Percentiles rank a stretch among this genome's conserved stretches.
Evolutionary conservation across 805 yeast genomes (phyloP).

Genomic region (Suhomyces tanzawaensis): DNA sequence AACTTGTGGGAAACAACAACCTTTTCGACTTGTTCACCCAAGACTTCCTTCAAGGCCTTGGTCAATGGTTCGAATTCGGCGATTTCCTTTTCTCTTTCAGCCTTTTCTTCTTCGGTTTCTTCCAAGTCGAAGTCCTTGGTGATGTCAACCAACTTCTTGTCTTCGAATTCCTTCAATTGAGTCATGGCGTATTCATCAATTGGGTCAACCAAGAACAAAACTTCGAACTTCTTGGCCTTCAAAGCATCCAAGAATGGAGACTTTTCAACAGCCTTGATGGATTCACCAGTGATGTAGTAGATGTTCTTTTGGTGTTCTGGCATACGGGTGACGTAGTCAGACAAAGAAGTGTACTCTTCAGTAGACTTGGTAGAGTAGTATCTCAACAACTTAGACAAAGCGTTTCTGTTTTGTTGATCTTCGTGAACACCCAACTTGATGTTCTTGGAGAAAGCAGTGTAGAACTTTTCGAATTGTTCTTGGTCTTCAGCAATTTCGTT

Average conservation of each 20-base stretch:
- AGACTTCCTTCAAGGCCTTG: conserved; percentile 91
- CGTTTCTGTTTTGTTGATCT: conserved; percentile 95
- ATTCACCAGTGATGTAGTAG: conserved; percentile 99
- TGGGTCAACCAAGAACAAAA: conserved; percentile 96
- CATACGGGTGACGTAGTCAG: conserved; percentile 99
- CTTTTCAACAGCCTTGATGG: conserved; percentile 94
- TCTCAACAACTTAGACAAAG: conserved; percentile 94
- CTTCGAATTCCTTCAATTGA: conserved; percentile 98
- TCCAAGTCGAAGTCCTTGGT: conserved; percentile 98
- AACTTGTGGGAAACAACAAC: conserved; percentile 97
- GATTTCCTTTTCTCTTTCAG: conserved; percentile 86
- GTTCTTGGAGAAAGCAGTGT: conserved; percentile 97
- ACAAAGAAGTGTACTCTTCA: conserved; percentile 90
- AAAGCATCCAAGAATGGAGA: conserved; percentile 99
- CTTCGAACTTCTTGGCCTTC: conserved; percentile 98
- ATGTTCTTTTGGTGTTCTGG: conserved; percentile 99
- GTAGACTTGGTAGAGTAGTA: conserved; percentile 93
- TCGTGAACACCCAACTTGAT: conserved; percentile 98
- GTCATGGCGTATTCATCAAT: conserved; percentile 99
- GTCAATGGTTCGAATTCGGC: conserved; percentile 92
- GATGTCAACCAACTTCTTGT: conserved; percentile 97
- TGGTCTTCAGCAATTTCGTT: conserved; percentile 98
- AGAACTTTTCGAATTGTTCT: conserved; percentile 98
- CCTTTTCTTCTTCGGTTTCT: conserved; percentile 98
- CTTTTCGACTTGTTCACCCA: conserved; percentile 99